Evolutionary conservation across 805 yeast species (phyloP), one percentile per base, ranked within the genome.

Genomic region (Kuraishia capsulata): DNA sequence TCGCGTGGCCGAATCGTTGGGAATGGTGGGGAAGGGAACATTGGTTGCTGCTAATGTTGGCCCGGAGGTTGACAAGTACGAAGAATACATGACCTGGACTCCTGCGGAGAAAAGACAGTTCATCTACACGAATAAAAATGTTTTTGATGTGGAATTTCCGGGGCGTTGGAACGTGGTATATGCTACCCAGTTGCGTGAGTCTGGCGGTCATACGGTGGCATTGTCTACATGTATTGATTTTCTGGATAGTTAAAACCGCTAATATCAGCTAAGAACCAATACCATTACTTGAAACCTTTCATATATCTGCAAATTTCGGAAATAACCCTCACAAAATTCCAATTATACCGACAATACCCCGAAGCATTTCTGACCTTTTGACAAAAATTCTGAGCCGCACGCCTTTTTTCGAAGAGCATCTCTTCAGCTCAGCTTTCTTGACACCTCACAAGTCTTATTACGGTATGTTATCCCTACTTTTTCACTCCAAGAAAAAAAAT

Each of bases 151-250:
- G 13, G 19, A 28, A 13, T 41, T 34, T 20, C 44, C 44, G 1
- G 56, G 55, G 3, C 39, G 52, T 21, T 52, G 56, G 56, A 52
- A 48, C 34, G 36, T 52, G 20, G 13, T 42, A 4, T 52, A 52
- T 38, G 30, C 19, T 9, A 18, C 30, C 2, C 13, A 11, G 17
- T 16, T 24, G 3, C 4, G 19, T 21, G 16, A 16, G 23, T 23
- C 26, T 8, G 31, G 14, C 9, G 17, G 17, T 8, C 29, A 36
- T 17, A 28, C 20, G 6, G 38, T 36, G 4, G 38, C 21, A 28
- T 19, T 36, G 9, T 19, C 38, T 5, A 20, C 14, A 11, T 36
- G 38, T 14, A 29, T 28, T 11, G 17, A 18, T n/a, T 36, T 19
- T 28, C 20, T 36, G 21, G 38, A 36, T 20, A 29, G 33, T 26